These are phyloP conservation scores for Chalaropsis thielavioides DNA, from an alignment of 2,329 filamentous ascomycete genomes.

Conservation along the genomic window DNA sequence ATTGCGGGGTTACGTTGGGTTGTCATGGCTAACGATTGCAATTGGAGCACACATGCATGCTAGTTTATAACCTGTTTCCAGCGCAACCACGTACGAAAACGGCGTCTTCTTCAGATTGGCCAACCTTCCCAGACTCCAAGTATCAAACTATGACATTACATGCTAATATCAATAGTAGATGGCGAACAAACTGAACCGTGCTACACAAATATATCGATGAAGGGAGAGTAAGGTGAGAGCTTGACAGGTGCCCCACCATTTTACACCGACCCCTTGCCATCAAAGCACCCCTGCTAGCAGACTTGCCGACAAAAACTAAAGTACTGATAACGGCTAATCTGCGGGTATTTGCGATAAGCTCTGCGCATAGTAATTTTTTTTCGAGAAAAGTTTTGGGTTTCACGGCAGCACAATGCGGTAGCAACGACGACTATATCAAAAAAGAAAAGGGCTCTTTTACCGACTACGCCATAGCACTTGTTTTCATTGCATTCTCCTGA, in stretches of 20 bases:
- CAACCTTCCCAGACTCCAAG: background rate
- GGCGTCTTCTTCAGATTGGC: too few relatives aligned
- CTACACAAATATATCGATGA: background rate
- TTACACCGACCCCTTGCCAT: background rate
- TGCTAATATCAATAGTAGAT: background rate
- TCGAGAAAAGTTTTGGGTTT: constrained; percentile 20
- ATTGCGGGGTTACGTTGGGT: background rate
- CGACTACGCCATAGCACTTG: background rate
- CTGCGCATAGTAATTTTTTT: constrained; percentile 13
- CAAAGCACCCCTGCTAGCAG: background rate
- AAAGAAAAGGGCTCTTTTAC: background rate
- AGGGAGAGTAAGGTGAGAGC: background rate
- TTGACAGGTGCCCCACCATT: background rate
- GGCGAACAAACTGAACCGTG: background rate
- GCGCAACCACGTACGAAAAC: background rate
- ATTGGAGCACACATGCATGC: background rate
- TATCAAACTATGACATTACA: background rate
- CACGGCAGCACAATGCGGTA: constrained; percentile 8
- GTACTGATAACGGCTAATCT: constrained; percentile 10
- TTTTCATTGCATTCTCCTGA: background rate
- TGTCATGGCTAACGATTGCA: background rate
- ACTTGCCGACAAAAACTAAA: background rate
- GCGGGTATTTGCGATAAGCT: constrained; percentile 15
- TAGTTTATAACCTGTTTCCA: too few relatives aligned
- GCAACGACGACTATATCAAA: background rate